phyloP scores from a whole-genome alignment of 2,329 filamentous ascomycete genomes.

The Aspergillus nomiae region DNA sequence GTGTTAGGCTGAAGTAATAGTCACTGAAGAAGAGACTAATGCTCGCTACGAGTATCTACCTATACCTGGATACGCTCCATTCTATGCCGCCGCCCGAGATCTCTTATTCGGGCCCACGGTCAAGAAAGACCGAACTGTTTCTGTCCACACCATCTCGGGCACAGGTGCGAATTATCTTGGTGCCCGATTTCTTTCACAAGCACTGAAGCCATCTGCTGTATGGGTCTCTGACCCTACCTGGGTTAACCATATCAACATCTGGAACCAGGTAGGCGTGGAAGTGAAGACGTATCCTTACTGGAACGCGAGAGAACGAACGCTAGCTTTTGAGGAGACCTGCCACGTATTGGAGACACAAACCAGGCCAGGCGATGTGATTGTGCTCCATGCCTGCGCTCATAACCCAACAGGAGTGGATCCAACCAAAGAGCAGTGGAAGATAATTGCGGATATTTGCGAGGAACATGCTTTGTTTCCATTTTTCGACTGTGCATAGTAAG shows the following conservation, averaged over 20 bases:
- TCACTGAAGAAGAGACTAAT: too few species aligned
- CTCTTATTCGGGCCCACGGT: neutral
- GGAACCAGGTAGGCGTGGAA: conserved; percentile 43
- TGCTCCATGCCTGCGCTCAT: conserved; percentile 91
- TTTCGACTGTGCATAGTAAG: conserved; percentile 93
- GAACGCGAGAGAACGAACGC: conserved; percentile 51
- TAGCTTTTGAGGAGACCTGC: conserved; percentile 55
- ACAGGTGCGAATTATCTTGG: conserved; percentile 89
- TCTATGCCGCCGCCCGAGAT: neutral
- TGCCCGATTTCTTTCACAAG: conserved; percentile 79
- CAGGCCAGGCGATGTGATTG: conserved; percentile 73
- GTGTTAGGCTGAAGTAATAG: too few species aligned
- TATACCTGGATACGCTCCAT: neutral
- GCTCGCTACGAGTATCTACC: neutral
- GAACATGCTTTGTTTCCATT: conserved; percentile 80
- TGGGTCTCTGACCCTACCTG: conserved; percentile 91
- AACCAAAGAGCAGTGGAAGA: conserved; percentile 80
- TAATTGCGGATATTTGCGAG: conserved; percentile 71
- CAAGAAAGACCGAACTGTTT: conserved; percentile 19
- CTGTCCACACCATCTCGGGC: conserved; percentile 67
- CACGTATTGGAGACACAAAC: conserved; percentile 80
- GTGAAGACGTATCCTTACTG: conserved; percentile 80
- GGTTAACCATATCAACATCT: conserved; percentile 94
- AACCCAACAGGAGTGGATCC: conserved; percentile 92
- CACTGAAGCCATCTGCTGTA: conserved; percentile 69